Evolutionary conservation across 2,329 filamentous ascomycete species (phyloP).

Genomic region (Scolecobasidium constrictum): DNA sequence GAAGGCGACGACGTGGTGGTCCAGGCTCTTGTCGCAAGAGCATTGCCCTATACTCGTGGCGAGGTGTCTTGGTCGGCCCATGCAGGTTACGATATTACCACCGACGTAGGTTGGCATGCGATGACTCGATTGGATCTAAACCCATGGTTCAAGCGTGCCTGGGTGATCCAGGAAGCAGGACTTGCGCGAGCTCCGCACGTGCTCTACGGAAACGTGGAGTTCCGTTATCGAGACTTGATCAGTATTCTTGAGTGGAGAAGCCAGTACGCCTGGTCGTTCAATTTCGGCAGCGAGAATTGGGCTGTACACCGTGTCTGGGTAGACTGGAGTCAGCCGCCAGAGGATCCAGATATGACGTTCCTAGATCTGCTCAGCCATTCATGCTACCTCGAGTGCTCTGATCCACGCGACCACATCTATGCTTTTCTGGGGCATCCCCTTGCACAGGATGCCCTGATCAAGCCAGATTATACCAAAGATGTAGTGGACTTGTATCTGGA

Average conservation of each 20-base stretch:
- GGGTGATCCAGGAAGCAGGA: not conserved
- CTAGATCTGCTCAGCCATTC: conserved; percentile 2
- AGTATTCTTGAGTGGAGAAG: not conserved
- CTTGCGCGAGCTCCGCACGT: not conserved
- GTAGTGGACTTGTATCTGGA: not conserved
- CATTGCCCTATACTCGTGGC: not conserved
- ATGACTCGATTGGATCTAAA: not conserved
- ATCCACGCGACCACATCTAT: conserved; percentile 2
- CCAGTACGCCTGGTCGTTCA: not conserved
- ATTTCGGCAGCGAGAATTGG: not conserved
- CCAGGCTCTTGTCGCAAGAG: not conserved
- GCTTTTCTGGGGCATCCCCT: conserved; percentile 3
- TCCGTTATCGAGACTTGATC: not conserved
- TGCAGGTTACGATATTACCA: too few relatives aligned
- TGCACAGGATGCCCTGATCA: not conserved
- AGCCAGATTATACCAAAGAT: not conserved
- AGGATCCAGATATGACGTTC: not conserved
- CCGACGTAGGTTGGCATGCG: too few relatives aligned
- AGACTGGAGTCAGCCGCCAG: not conserved
- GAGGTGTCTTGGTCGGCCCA: too few relatives aligned
- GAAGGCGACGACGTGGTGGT: not conserved
- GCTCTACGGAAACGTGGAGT: not conserved
- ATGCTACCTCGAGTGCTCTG: not conserved
- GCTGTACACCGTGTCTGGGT: not conserved
- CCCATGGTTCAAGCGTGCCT: not conserved